phyloP scores from a whole-genome alignment of 2,329 filamentous ascomycete species.

The Diplodia corticola region DNA sequence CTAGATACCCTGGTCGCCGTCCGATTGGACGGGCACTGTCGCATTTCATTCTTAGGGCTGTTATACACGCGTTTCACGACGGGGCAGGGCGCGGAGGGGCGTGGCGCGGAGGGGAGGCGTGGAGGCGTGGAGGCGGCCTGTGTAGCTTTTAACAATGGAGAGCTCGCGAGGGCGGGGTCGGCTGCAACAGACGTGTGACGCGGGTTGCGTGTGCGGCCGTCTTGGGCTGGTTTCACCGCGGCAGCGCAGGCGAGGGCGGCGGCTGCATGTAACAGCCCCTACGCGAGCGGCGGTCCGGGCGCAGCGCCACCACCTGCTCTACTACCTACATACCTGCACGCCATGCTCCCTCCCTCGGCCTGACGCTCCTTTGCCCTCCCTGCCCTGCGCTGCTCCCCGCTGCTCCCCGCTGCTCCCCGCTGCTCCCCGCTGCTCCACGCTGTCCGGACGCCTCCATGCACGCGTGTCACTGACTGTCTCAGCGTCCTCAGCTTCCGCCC shows the following conservation, averaged over 20 bases:
- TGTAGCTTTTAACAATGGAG: conserved; percentile 20
- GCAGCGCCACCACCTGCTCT: background rate
- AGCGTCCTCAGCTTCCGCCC: conserved; percentile 5
- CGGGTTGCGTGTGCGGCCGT: background rate
- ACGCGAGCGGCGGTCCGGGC: conserved; percentile 5
- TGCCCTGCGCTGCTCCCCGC: background rate
- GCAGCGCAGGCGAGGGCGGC: conserved; percentile 5
- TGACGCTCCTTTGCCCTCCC: background rate
- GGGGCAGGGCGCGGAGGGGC: background rate
- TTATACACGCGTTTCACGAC: conserved; percentile 17
- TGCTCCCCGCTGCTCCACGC: background rate
- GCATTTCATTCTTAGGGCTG: conserved; percentile 19
- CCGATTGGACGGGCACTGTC: conserved; percentile 18
- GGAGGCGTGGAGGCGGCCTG: background rate
- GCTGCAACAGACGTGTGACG: conserved; percentile 12
- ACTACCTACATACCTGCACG: background rate
- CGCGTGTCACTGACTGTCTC: conserved; percentile 12
- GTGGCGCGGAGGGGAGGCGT: background rate
- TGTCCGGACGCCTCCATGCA: background rate
- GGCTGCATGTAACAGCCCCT: background rate
- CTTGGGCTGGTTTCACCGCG: conserved; percentile 7
- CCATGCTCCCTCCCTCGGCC: too few species aligned
- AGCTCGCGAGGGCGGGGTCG: conserved; percentile 7
- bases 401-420: background rate
- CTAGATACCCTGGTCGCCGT: conserved; percentile 20